Evolutionary conservation across 2,329 filamentous ascomycete genomes (phyloP).

Genomic region (Zymoseptoria pseudotritici): DNA sequence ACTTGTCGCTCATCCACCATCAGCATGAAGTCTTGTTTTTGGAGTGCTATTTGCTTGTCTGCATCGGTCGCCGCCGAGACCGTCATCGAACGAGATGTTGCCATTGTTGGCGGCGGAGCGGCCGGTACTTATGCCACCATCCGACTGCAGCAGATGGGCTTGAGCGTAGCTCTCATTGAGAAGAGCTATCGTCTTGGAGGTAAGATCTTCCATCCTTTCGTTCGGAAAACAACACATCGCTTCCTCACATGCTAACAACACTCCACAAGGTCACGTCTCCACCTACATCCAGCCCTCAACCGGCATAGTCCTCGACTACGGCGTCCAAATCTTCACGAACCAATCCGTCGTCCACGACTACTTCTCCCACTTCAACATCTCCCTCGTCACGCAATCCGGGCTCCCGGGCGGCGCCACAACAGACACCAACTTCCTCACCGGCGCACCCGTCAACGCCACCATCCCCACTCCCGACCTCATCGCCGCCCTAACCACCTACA

Average conservation of each 20-base stretch:
- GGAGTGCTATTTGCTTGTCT: too few species aligned
- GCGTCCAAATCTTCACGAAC: constrained; percentile 36
- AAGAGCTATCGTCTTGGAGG: constrained; percentile 32
- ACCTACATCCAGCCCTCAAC: constrained; percentile 38
- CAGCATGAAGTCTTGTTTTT: too few species aligned
- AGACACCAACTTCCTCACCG: constrained; percentile 30
- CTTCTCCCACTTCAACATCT: constrained; percentile 40
- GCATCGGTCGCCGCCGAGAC: too few species aligned
- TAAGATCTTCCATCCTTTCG: neutral
- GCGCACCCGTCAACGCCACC: constrained; percentile 8
- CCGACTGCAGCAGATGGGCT: constrained; percentile 30
- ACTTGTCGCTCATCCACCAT: too few species aligned
- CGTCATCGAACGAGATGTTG: constrained; percentile 20
- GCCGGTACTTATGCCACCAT: constrained; percentile 36
- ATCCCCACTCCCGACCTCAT: neutral
- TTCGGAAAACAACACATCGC: too few species aligned
- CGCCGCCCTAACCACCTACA: constrained; percentile 15
- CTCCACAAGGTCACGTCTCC: constrained; percentile 24
- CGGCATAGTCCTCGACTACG: constrained; percentile 30
- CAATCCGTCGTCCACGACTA: constrained; percentile 36
- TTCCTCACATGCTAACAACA: constrained; percentile 31
- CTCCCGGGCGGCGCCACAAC: constrained; percentile 10
- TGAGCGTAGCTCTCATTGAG: constrained; percentile 36
- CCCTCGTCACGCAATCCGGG: constrained; percentile 20
- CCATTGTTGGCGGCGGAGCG: constrained; percentile 38